Percentiles rank a stretch among this genome's conserved stretches.
phyloP scores from a whole-genome alignment of 371 early-diverging fungal species.

The Mortierella sp. region DNA sequence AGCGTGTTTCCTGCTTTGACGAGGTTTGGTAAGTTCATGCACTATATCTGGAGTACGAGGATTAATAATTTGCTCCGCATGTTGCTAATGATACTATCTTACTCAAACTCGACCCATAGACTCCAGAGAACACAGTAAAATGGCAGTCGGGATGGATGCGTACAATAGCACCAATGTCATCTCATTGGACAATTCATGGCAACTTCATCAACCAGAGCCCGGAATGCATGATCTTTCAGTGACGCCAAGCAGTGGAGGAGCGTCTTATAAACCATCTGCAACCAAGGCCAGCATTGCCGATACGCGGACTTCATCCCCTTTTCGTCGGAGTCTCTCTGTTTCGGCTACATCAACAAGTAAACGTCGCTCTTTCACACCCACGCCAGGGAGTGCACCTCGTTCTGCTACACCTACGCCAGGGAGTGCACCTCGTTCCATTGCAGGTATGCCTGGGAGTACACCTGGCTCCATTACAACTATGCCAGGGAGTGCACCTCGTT shows the following conservation, averaged over 20 bases:
- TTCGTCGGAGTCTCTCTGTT: not conserved
- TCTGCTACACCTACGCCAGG: too few species aligned
- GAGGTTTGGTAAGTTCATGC: not conserved
- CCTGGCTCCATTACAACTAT: not conserved
- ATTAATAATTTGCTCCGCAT: conserved; percentile 13
- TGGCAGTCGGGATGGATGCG: conserved; percentile 32
- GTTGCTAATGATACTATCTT: not conserved
- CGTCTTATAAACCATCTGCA: not conserved
- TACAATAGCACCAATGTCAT: conserved; percentile 27
- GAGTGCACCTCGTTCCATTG: not conserved
- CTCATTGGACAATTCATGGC: conserved; percentile 14
- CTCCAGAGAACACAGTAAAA: not conserved
- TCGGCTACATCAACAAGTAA: not conserved
- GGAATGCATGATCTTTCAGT: conserved; percentile 33
- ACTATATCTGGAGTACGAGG: not conserved
- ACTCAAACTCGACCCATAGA: not conserved
- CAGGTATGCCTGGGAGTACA: not conserved
- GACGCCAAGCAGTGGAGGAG: conserved; percentile 12
- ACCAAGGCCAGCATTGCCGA: not conserved
- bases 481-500: not conserved
- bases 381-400: too few species aligned
- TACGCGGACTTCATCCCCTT: not conserved
- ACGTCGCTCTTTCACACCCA: too few species aligned
- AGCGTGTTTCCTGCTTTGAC: conserved; percentile 25
- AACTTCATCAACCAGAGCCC: conserved; percentile 33